These are phyloP conservation scores for Saccharomycopsis malanga DNA, from an alignment of 805 yeast species.

Conservation along the genomic window DNA sequence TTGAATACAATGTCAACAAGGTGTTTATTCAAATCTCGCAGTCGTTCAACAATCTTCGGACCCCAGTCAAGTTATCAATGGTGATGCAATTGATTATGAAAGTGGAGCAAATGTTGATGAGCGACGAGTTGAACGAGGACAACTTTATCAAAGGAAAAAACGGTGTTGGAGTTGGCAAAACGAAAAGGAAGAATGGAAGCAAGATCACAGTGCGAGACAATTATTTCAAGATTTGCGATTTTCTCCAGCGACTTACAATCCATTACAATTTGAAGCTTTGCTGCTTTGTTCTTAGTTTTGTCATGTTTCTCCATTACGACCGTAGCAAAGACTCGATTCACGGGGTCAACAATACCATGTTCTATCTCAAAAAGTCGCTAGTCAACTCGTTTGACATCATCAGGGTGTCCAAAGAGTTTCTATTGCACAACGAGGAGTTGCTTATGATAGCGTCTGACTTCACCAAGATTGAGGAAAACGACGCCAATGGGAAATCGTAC, in stretches of 20 bases:
- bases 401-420: slow-evolving; percentile 13
- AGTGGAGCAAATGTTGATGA: slow-evolving; percentile 5
- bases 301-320: slow-evolving; percentile 13
- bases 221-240: slow-evolving; percentile 9
- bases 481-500: slow-evolving; percentile 3
- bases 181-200: neutral
- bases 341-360: slow-evolving; percentile 9
- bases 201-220: slow-evolving; percentile 3
- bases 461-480: slow-evolving; percentile 6
- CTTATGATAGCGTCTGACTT: slow-evolving; percentile 1
- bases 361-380: slow-evolving; percentile 11
- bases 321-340: slow-evolving; percentile 1
- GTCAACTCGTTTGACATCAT: slow-evolving; percentile 5
- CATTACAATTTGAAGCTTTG: slow-evolving; percentile 5
- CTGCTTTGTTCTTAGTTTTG: slow-evolving; percentile 4
- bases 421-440: slow-evolving; percentile 9
- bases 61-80: slow-evolving; percentile 12
- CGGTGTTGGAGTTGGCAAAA: neutral
- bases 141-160: neutral
- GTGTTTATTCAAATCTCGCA: slow-evolving; percentile 1
- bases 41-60: slow-evolving; percentile 7
- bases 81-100: slow-evolving; percentile 4
- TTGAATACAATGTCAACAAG: slow-evolving; percentile 5
- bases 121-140: slow-evolving; percentile 7
- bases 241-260: slow-evolving; percentile 4